These are phyloP conservation scores for Oehlia diaphana DNA, from an alignment of 192 early-diverging fungal species.

Conservation along the genomic window DNA sequence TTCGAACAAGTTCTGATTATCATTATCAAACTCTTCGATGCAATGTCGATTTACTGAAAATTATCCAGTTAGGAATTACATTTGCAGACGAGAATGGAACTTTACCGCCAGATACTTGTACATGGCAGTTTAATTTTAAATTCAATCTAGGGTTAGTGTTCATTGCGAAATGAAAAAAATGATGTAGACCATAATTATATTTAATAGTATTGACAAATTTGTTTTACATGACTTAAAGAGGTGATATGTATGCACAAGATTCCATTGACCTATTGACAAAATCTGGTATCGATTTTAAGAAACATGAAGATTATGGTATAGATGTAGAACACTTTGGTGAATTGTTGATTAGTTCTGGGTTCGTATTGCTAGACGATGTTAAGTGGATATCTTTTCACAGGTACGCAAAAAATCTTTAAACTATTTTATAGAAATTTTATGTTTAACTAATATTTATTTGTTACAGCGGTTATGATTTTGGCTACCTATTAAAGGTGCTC, in stretches of 20 bases:
- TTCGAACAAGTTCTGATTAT: constrained; percentile 94
- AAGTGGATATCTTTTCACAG: constrained; percentile 99
- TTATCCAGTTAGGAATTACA: constrained; percentile 98
- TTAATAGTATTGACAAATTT: constrained; percentile 9
- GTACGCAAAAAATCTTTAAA: constrained; percentile 37
- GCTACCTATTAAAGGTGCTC: constrained; percentile 94
- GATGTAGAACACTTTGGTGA: constrained; percentile 96
- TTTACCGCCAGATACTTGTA: constrained; percentile 79
- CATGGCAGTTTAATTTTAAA: constrained; percentile 99
- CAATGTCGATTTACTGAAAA: constrained; percentile 96
- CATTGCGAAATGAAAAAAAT: neutral
- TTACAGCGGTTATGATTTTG: constrained; percentile 95
- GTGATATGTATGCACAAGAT: constrained; percentile 99
- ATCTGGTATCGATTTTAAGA: constrained; percentile 97
- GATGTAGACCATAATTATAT: neutral
- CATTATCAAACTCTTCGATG: constrained; percentile 97
- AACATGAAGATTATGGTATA: constrained; percentile 94
- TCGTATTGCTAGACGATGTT: constrained; percentile 91
- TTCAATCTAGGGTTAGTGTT: constrained; percentile 78
- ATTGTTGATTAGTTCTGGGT: constrained; percentile 93
- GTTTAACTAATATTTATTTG: neutral
- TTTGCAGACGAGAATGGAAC: constrained; percentile 88
- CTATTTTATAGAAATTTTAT: constrained; percentile 8
- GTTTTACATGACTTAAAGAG: constrained; percentile 42
- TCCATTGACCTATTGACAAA: constrained; percentile 97